Conservation (phyloP, 2,329 filamentous ascomycete species). For the Colletotrichum tropicicola region DNA sequence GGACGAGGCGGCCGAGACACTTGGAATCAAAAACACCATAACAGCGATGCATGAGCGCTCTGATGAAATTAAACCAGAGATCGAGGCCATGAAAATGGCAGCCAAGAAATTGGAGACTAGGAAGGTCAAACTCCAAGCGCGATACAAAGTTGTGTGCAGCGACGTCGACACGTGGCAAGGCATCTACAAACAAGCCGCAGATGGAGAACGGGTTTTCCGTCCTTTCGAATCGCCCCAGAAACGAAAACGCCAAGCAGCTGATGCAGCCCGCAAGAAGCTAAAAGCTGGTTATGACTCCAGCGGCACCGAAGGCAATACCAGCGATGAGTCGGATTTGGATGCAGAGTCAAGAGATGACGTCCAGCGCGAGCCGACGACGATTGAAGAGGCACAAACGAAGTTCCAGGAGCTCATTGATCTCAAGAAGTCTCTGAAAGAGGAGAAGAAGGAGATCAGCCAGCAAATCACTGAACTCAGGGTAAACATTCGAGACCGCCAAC, state of each 20-base stretch:
- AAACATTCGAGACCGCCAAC: not conserved
- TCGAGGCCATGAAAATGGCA: not conserved
- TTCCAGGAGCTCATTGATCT: constrained; percentile 13
- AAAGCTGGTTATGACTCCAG: not conserved
- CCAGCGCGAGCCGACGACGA: not conserved
- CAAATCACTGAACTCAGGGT: not conserved
- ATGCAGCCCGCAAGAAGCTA: constrained; percentile 18
- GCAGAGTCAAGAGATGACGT: not conserved
- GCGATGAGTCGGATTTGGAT: not conserved
- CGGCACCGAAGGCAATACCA: not conserved
- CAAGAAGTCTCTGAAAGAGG: too few species aligned
- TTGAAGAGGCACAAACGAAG: not conserved
- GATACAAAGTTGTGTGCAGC: not conserved
- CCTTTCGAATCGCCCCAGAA: constrained; percentile 5
- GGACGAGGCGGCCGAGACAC: constrained; percentile 43
- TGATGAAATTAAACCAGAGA: not conserved
- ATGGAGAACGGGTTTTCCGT: not conserved
- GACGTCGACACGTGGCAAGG: not conserved
- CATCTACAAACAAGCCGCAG: not conserved
- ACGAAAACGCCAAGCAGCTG: not conserved
- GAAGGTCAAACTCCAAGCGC: not conserved
- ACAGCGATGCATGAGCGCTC: not conserved
- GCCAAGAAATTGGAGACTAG: not conserved
- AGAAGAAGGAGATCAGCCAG: not conserved
- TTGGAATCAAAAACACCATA: constrained; percentile 34